Conservation (phyloP, 495 filamentous ascomycete species). For the Penicillium alfredii region DNA sequence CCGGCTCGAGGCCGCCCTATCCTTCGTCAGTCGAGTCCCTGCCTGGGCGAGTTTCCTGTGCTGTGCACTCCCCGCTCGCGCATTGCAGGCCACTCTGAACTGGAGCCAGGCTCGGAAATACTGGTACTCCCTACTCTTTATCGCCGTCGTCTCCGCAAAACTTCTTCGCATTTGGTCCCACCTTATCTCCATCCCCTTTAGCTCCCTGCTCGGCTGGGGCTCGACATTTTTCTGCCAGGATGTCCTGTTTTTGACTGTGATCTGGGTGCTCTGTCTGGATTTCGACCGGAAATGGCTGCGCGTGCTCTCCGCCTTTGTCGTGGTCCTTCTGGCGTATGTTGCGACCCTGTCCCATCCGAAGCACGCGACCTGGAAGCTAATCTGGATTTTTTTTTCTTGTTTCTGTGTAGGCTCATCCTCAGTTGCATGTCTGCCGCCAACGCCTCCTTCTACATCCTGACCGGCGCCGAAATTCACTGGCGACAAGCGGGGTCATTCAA, state of each 20-base stretch:
- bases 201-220: conserved; percentile 19
- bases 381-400: no score
- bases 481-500: conserved; percentile 30
- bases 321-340: conserved; percentile 34
- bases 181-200: conserved; percentile 13
- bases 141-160: conserved; percentile 22
- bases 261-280: conserved; percentile 10
- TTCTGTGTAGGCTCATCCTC: conserved; percentile 28
- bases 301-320: conserved; percentile 11
- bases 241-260: conserved; percentile 13
- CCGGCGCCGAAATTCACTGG: conserved; percentile 39
- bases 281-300: conserved; percentile 6
- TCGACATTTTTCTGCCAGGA: conserved; percentile 27
- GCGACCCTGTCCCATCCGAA: conserved; percentile 4
- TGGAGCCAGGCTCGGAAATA: conserved; percentile 15
- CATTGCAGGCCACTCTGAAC: no score
- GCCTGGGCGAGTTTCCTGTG: no score
- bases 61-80: no score
- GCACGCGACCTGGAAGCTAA: background rate
- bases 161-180: conserved; percentile 25
- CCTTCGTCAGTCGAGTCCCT: no score
- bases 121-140: conserved; percentile 17
- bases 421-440: conserved; percentile 35
- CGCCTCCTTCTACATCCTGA: conserved; percentile 31
- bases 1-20: no score